Conservation (phyloP, 2,329 filamentous ascomycete genomes). For the Cladorrhinum sp. region DNA sequence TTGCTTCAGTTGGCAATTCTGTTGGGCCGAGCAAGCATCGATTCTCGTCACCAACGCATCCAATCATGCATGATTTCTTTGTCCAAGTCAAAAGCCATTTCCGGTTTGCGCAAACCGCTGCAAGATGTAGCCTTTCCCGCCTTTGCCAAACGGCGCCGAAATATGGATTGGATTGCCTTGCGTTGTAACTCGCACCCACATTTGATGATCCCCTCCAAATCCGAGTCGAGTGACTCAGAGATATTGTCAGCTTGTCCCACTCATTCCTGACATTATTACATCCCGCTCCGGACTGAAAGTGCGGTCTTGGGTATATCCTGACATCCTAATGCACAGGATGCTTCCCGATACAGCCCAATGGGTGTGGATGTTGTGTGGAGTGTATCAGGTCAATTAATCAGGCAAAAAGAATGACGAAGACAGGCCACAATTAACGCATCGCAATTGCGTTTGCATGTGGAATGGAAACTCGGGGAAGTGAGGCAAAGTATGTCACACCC, state of each 20-base stretch:
- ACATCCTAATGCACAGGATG: not conserved
- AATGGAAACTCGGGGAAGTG: not conserved
- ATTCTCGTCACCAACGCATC: not conserved
- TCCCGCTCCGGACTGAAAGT: not conserved
- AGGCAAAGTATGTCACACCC: not conserved
- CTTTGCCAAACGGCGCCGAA: not conserved
- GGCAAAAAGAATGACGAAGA: not conserved
- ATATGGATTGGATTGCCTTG: not conserved
- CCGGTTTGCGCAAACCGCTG: not conserved
- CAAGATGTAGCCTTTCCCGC: not conserved
- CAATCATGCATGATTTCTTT: not conserved
- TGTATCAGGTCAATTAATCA: not conserved
- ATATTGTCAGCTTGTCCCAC: not conserved
- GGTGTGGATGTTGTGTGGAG: not conserved
- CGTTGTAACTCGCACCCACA: conserved; percentile 4
- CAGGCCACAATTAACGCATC: too few species aligned
- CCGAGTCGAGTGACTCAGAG: conserved; percentile 27
- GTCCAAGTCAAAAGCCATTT: not conserved
- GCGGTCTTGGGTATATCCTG: not conserved
- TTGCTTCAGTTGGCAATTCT: not conserved
- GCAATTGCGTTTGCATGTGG: not conserved
- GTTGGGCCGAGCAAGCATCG: not conserved
- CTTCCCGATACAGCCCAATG: not conserved
- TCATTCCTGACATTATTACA: not conserved
- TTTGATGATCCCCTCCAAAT: not conserved